These are phyloP conservation scores for Cladosporium sp. DNA, from an alignment of 2,329 filamentous ascomycete species.

Conservation along the genomic window DNA sequence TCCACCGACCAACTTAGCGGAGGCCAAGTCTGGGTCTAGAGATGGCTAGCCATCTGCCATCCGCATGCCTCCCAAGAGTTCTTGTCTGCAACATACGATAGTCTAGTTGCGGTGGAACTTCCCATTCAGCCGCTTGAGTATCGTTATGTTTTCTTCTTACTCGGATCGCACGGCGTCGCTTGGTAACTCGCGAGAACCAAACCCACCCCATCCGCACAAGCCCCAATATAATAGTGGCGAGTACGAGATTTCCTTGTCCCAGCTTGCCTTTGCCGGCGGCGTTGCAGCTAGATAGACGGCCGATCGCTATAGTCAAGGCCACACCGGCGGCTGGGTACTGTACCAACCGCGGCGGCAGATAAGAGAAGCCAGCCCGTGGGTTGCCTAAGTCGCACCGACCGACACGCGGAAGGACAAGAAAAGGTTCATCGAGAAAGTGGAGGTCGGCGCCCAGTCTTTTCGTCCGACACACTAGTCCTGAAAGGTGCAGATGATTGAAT, in stretches of 20 bases:
- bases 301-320: constrained; percentile 7
- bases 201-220: background rate
- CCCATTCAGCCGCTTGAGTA: constrained; percentile 6
- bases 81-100: background rate
- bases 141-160: background rate
- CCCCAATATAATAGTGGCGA: constrained; percentile 7
- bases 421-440: constrained; percentile 13
- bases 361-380: constrained; percentile 1
- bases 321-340: no score
- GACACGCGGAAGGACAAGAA: constrained; percentile 8
- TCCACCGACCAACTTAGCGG: constrained; percentile 2
- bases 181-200: constrained; percentile 1
- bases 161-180: constrained; percentile 13
- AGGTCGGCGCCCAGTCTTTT: constrained; percentile 4
- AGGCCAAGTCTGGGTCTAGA: constrained; percentile 5
- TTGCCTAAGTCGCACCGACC: constrained; percentile 9
- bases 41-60: constrained; percentile 2
- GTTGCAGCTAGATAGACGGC: constrained; percentile 11
- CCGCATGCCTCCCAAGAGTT: background rate
- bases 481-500: constrained; percentile 8
- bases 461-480: background rate
- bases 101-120: background rate
- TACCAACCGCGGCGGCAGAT: no score
- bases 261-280: constrained; percentile 3
- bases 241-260: constrained; percentile 9